Percentiles rank a stretch among this genome's conserved stretches.
Conservation (phyloP, 169 alveolate genomes). For the Cryptosporidium tyzzeri region DNA sequence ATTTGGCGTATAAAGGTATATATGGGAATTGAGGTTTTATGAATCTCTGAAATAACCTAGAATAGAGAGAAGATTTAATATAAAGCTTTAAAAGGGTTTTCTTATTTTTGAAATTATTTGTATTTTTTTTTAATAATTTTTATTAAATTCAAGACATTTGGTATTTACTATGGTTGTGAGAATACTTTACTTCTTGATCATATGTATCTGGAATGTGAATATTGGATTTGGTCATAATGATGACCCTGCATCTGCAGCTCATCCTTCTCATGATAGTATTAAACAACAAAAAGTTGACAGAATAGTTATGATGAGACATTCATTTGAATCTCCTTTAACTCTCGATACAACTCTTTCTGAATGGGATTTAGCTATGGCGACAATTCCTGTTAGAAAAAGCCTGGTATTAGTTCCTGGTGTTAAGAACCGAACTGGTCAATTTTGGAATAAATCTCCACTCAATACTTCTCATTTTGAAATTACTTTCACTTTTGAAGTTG, state of each 20-base stretch:
- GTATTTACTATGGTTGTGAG: neutral
- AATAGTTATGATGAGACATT: conserved; percentile 66
- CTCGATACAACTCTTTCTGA: conserved; percentile 71
- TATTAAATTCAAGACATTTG: neutral
- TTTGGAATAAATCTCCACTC: conserved; percentile 80
- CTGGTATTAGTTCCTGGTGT: conserved; percentile 81
- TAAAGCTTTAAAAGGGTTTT: neutral
- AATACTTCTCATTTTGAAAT: conserved; percentile 80
- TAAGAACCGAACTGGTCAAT: conserved; percentile 80
- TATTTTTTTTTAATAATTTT: neutral
- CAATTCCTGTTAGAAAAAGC: conserved; percentile 79
- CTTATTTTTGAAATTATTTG: neutral
- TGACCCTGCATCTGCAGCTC: conserved; percentile 68
- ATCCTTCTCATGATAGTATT: conserved; percentile 71
- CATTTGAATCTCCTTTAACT: conserved; percentile 73
- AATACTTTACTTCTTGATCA: neutral
- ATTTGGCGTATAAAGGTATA: neutral
- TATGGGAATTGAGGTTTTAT: neutral
- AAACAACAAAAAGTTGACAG: conserved; percentile 62
- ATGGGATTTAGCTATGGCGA: conserved; percentile 81
- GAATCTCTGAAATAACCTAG: neutral
- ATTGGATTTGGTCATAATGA: conserved; percentile 6
- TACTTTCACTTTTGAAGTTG: conserved; percentile 78
- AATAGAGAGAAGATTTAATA: neutral
- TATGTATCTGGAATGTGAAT: neutral